Percentiles rank a stretch among this genome's conserved stretches.
Evolutionary conservation across 1,139 yeast species (phyloP).

Genomic region (Barnettozyma hawaiiensis): DNA sequence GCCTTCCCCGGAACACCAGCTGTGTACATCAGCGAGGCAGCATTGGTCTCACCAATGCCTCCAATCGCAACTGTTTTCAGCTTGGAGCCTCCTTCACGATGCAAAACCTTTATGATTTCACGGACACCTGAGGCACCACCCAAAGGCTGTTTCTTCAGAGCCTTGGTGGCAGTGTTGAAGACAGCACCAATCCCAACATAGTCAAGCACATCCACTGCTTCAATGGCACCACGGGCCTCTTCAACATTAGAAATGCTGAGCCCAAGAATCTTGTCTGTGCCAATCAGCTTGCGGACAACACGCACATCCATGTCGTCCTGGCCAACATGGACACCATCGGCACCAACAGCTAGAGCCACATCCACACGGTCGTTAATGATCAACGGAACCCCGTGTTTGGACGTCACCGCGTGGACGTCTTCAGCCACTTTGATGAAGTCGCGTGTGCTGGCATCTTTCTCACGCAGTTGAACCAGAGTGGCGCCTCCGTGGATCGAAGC

Average conservation of each 20-base stretch:
- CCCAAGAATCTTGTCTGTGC: constrained; percentile 73
- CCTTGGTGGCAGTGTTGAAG: constrained; percentile 70
- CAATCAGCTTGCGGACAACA: constrained; percentile 57
- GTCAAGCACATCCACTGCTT: constrained; percentile 53
- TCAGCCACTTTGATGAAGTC: constrained; percentile 61
- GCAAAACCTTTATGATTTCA: constrained; percentile 45
- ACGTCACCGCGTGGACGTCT: constrained; percentile 57
- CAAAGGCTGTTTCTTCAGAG: constrained; percentile 42
- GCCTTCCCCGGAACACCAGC: constrained; percentile 42
- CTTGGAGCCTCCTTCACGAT: constrained; percentile 31
- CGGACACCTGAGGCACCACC: constrained; percentile 73
- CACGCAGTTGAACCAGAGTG: constrained; percentile 79
- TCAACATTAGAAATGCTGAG: constrained; percentile 59
- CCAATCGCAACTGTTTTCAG: constrained; percentile 76
- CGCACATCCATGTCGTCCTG: constrained; percentile 82
- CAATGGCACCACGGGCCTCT: constrained; percentile 54
- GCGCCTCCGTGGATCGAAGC: constrained; percentile 66
- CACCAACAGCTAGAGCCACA: constrained; percentile 83
- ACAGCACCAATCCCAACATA: constrained; percentile 87
- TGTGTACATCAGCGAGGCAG: constrained; percentile 49
- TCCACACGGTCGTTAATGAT: constrained; percentile 87
- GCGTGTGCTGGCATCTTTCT: constrained; percentile 64
- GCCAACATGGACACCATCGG: constrained; percentile 93
- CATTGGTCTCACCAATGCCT: constrained; percentile 69
- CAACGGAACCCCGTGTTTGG: constrained; percentile 58